Evolutionary conservation across 176 grass and related monocot species (phyloP).

Genomic region (sorghum (Sorghum bicolor)): Sorghum_bicolor_NCBIv3 NC_012878.2:47597001-47597500

Average conservation of each 20-base stretch:
- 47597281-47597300: not conserved
- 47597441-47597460: too few species aligned
- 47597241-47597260: not conserved
- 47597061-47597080: not conserved
- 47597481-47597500: not conserved
- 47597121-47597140: not conserved
- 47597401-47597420: not conserved
- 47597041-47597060: not conserved
- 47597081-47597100: not conserved
- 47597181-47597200: not conserved
- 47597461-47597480: not conserved
- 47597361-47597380: not conserved
- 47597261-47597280: not conserved
- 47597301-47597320: not conserved
- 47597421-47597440: not conserved
- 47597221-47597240: not conserved
- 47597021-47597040: not conserved
- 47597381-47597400: not conserved
- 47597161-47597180: not conserved
- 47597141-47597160: not conserved
- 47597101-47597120: not conserved
- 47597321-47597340: not conserved
- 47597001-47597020: not conserved
- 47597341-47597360: not conserved
- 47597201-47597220: not conserved